Conservation (phyloP, 225 moss, liverwort and hornwort species). For the Polytrichum commune region DNA sequence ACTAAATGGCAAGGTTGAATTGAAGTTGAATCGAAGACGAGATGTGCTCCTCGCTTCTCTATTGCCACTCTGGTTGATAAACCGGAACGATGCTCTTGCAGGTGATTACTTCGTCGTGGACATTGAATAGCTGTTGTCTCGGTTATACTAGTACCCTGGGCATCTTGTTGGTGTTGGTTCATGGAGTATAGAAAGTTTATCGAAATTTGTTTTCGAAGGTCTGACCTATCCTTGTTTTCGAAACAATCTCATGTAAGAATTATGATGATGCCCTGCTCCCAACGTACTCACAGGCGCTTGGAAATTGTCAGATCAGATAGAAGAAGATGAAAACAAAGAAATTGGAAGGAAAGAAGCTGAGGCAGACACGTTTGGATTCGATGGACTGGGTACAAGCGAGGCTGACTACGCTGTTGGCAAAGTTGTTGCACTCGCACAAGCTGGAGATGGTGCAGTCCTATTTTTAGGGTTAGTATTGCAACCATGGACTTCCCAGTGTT, state of each 20-base stretch:
- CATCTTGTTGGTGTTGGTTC: background rate
- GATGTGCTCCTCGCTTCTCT: constrained; percentile 12
- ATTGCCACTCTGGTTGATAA: constrained; percentile 10
- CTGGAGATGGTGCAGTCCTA: constrained; percentile 63
- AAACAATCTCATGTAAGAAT: background rate
- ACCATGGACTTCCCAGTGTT: background rate
- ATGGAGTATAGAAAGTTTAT: background rate
- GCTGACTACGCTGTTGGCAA: constrained; percentile 61
- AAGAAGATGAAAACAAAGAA: constrained; percentile 7
- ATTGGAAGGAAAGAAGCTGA: constrained; percentile 2
- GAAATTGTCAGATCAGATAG: constrained; percentile 1
- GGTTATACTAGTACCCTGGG: background rate
- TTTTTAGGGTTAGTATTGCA: constrained; percentile 43
- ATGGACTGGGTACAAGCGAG: constrained; percentile 48
- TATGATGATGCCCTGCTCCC: background rate
- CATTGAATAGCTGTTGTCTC: background rate
- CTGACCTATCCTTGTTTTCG: background rate
- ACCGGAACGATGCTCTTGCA: constrained; percentile 2
- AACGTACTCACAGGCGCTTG: constrained; percentile 1
- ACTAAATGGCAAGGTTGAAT: background rate
- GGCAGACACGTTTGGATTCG: constrained; percentile 49
- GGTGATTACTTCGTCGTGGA: constrained; percentile 6
- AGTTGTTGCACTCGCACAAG: constrained; percentile 62
- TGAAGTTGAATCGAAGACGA: background rate
- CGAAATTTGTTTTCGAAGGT: background rate